Conservation (phyloP, 2,329 filamentous ascomycete genomes). For the Colletotrichum sp. region DNA sequence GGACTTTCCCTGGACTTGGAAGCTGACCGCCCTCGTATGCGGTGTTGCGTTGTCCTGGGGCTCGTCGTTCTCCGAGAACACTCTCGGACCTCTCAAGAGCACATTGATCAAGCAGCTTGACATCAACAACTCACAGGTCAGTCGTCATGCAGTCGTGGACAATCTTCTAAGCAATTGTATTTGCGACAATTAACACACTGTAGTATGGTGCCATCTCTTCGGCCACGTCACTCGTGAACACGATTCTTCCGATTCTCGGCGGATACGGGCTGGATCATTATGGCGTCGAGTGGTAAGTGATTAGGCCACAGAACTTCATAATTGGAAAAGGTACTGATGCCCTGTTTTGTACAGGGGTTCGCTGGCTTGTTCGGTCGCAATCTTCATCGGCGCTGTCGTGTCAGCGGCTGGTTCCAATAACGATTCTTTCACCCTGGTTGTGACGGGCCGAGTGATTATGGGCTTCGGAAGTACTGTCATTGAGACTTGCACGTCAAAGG, state of each 20-base stretch:
- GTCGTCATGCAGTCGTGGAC: neutral
- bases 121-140: conserved; percentile 23
- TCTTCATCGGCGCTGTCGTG: conserved; percentile 27
- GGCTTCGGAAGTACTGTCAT: conserved; percentile 30
- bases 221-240: conserved; percentile 28
- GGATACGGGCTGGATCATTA: conserved; percentile 30
- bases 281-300: conserved; percentile 27
- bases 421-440: conserved; percentile 24
- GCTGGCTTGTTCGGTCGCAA: conserved; percentile 24
- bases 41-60: conserved; percentile 28
- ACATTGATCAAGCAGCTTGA: conserved; percentile 24
- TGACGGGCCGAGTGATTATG: conserved; percentile 28
- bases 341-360: conserved; percentile 21
- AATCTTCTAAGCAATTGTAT: neutral
- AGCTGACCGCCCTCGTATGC: conserved; percentile 24
- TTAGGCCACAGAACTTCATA: too few relatives aligned
- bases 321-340: neutral
- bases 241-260: conserved; percentile 28
- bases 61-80: conserved; percentile 29
- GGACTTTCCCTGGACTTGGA: conserved; percentile 28
- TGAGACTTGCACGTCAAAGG: conserved; percentile 30
- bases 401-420: conserved; percentile 27
- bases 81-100: conserved; percentile 27
- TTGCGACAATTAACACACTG: neutral
- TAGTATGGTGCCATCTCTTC: conserved; percentile 29